Evolutionary conservation across 1,284 basidiomycete species (phyloP).

Genomic region (Cryptococcus floricola): DNA sequence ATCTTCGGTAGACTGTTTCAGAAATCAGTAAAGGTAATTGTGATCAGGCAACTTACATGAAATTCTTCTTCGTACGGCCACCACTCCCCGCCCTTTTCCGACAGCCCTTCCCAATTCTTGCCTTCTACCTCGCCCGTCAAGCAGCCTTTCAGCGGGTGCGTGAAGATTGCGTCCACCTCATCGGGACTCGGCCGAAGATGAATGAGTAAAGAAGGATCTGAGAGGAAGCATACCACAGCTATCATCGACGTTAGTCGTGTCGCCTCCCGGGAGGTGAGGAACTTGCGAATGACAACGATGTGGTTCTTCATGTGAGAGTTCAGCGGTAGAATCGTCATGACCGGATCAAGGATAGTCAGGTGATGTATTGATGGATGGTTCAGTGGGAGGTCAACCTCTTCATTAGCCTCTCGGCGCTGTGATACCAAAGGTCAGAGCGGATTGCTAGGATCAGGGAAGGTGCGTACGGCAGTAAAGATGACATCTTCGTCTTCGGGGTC

Average conservation of each 20-base stretch:
- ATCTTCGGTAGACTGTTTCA: conserved; percentile 35
- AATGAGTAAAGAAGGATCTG: conserved; percentile 55
- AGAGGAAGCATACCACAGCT: conserved; percentile 67
- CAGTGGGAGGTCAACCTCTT: conserved; percentile 70
- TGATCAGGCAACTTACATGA: conserved; percentile 51
- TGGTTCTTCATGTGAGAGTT: conserved; percentile 45
- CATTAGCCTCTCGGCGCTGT: conserved; percentile 72
- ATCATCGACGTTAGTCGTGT: conserved; percentile 49
- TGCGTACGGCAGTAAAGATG: conserved; percentile 66
- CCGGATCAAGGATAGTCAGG: conserved; percentile 66
- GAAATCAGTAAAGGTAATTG: neutral
- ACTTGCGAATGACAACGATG: conserved; percentile 47
- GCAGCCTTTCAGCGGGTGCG: conserved; percentile 67
- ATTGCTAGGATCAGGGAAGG: neutral
- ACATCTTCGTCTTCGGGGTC: conserved; percentile 64
- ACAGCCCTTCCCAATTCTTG: conserved; percentile 52
- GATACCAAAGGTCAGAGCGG: neutral
- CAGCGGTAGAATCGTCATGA: conserved; percentile 67
- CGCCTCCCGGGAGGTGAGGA: neutral
- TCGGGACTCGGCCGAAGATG: conserved; percentile 57
- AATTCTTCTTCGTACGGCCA: conserved; percentile 71
- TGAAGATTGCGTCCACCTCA: conserved; percentile 75
- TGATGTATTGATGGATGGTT: conserved; percentile 58
- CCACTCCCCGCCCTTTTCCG: conserved; percentile 59
- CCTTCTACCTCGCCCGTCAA: conserved; percentile 54